Evolutionary conservation across 495 filamentous ascomycete genomes (phyloP).

Genomic region (Corynascus novoguineensis): DNA sequence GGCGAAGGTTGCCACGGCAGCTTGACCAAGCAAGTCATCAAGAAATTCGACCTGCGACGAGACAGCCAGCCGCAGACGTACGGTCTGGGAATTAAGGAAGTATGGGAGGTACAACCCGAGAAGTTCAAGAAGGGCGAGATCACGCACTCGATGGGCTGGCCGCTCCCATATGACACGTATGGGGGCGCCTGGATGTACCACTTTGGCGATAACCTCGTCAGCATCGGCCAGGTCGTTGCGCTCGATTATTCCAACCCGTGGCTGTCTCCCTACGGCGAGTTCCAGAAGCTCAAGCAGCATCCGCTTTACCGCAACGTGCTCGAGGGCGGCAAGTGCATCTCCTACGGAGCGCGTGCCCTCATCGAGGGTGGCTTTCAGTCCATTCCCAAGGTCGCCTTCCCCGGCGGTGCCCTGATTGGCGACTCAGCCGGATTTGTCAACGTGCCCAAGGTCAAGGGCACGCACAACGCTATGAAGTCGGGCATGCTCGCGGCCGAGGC

Average conservation of each 20-base stretch:
- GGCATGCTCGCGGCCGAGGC: conserved; percentile 96
- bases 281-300: conserved; percentile 98
- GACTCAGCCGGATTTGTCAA: conserved; percentile 97
- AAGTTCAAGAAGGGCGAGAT: conserved; percentile 87
- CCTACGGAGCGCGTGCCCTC: conserved; percentile 88
- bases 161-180: conserved; percentile 82
- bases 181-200: conserved; percentile 99
- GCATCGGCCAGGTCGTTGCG: conserved; percentile 86
- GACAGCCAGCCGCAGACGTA: conserved; percentile 94
- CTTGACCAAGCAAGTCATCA: conserved; percentile 89
- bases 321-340: conserved; percentile 94
- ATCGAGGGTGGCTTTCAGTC: conserved; percentile 97
- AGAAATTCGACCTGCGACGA: conserved; percentile 86
- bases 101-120: conserved; percentile 93
- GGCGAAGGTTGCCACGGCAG: conserved; percentile 96
- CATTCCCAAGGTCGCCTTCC: conserved; percentile 93
- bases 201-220: conserved; percentile 95
- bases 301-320: conserved; percentile 76
- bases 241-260: conserved; percentile 96
- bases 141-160: conserved; percentile 90
- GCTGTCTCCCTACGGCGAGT: conserved; percentile 91
- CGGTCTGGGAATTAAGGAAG: conserved; percentile 88
- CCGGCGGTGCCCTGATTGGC: conserved; percentile 90
- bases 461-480: conserved; percentile 94
- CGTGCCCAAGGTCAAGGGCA: conserved; percentile 97